Conservation (phyloP, 257 asterid genomes). For the Solanum pennellii region DNA sequence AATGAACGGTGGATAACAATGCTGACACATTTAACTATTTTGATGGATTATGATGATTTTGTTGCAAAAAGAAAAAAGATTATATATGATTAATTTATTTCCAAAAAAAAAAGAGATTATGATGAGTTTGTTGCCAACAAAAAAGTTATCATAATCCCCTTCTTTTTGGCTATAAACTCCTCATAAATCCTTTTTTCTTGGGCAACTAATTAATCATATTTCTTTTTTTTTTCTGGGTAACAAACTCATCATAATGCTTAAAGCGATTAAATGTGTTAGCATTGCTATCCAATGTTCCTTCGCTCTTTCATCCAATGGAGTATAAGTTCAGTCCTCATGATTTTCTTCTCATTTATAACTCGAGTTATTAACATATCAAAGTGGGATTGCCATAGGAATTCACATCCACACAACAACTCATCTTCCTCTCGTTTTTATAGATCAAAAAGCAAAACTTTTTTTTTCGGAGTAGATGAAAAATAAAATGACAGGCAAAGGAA, state of each 20-base stretch:
- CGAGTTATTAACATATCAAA: neutral
- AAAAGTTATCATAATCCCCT: neutral
- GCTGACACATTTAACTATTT: neutral
- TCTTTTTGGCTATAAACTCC: neutral
- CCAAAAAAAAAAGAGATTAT: too few relatives aligned
- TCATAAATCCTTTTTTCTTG: neutral
- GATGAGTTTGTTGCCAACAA: too few relatives aligned
- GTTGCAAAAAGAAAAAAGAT: too few relatives aligned
- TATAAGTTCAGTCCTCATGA: conserved; percentile 13
- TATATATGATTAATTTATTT: too few relatives aligned
- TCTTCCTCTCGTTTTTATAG: neutral
- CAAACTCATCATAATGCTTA: neutral
- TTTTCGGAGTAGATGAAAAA: neutral
- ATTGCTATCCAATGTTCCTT: conserved; percentile 15
- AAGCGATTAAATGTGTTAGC: neutral
- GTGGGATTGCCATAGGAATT: neutral
- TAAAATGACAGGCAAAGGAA: neutral
- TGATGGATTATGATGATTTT: too few relatives aligned
- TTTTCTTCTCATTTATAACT: neutral
- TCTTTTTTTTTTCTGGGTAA: too few relatives aligned
- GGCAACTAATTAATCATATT: too few relatives aligned
- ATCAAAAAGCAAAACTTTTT: neutral
- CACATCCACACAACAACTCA: neutral
- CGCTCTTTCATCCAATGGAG: conserved; percentile 21
- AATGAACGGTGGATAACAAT: conserved; percentile 14